Evolutionary conservation across 2,329 filamentous ascomycete species (phyloP), one percentile per base, ranked within the genome.

Genomic region (Leptographium lundbergii): DNA sequence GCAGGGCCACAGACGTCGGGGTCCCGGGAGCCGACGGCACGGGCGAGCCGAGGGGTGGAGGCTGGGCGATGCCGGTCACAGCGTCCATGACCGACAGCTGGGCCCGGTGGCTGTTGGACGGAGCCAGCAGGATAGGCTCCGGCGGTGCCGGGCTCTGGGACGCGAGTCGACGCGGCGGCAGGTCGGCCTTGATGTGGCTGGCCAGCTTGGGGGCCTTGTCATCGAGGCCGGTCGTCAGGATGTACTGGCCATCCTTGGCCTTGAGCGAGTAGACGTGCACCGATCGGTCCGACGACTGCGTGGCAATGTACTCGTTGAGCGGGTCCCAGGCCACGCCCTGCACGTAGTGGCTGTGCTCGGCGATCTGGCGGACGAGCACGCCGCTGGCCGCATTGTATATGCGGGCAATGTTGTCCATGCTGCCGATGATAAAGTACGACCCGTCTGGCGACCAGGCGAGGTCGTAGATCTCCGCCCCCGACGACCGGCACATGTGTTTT

Each of bases 271-370:
- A 99, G 65, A 99, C 94, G 72, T 99, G 95, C 17, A 97, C 92
- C 2, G 94, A 96, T 69, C 94, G 87, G 74, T 99, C 94, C 6
- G 94, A 99, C 7, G 94, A 99, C 70, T 99, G 94, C 1, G 94
- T 99, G 45, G 94, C 94, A 61, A 99, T 91, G 71, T 91, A 99
- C 74, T 99, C 94, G 74, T 97, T 97, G 59, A 96, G 75, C 27
- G 94, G 95, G 74, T 99, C 95, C 95, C 94, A 99, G 5, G 94
- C 88, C 9, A 99, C 95, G 54, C 94, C 94, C 74, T 99, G 94
- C 22, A 99, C 94, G 71, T 96, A 99, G 72, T 99, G 94, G 67
- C 90, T 95, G 73, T 97, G 92, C 71, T 97, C 92, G 57, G 92
- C 92, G 64, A 97, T 96, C 71, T 96, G 92, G 61, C 92, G 87